phyloP scores from a whole-genome alignment of 495 filamentous ascomycete species.

The Tuber magnatum region DNA sequence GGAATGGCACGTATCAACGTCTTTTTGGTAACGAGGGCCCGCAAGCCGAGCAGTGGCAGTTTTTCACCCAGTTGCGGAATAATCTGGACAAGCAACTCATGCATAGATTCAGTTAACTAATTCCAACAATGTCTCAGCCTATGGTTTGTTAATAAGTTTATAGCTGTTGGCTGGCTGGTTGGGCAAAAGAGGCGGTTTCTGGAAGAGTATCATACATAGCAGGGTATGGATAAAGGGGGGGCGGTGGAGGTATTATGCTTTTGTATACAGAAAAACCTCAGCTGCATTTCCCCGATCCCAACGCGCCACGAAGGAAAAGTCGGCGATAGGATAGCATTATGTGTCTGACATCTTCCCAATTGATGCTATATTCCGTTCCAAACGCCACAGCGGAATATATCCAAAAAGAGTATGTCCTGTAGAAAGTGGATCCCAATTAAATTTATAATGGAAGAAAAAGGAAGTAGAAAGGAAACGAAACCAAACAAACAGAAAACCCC shows the following conservation, averaged over 20 bases:
- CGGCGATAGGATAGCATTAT: constrained; percentile 17
- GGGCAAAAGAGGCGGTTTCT: neutral
- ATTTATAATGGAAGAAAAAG: neutral
- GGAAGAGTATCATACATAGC: neutral
- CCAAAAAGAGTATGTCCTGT: neutral
- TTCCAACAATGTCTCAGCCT: neutral
- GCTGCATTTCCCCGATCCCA: constrained; percentile 33
- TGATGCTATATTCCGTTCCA: neutral
- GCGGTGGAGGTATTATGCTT: constrained; percentile 19
- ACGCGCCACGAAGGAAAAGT: constrained; percentile 33
- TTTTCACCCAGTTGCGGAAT: constrained; percentile 33
- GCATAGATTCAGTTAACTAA: neutral
- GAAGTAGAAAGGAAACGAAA: neutral
- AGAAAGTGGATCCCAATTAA: neutral
- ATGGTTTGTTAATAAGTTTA: neutral
- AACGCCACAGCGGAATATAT: neutral
- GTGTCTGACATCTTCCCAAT: neutral
- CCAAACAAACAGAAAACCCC: neutral
- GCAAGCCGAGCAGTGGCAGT: constrained; percentile 32
- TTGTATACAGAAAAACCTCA: constrained; percentile 39
- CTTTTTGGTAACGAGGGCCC: constrained; percentile 31
- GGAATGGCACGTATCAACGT: constrained; percentile 36
- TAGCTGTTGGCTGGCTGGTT: neutral
- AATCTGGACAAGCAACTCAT: constrained; percentile 18
- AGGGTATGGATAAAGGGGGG: neutral